Percentiles rank a stretch among this genome's conserved stretches.
Evolutionary conservation across 306 rosid species (phyloP).

Genomic region (Luffa aegyptiaca): DNA sequence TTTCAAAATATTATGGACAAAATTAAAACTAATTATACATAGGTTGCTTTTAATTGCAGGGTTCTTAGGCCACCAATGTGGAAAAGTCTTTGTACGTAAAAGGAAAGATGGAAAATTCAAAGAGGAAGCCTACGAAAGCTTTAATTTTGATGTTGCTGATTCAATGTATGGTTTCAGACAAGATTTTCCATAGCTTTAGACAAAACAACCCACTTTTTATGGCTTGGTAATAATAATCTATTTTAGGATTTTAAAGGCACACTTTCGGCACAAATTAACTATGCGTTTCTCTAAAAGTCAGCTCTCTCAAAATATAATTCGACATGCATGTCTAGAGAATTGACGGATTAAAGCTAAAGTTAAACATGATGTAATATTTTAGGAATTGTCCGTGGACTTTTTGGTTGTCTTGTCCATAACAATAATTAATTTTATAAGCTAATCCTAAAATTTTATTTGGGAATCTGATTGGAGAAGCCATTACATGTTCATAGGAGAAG

Average conservation of each 20-base stretch:
- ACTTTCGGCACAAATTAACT: not conserved
- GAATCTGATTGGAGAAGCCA: not conserved
- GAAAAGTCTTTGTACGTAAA: conserved; percentile 35
- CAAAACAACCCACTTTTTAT: no score
- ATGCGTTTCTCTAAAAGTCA: not conserved
- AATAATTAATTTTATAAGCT: not conserved
- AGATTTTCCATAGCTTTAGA: no score
- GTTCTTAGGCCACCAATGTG: conserved; percentile 31
- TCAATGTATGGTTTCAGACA: not conserved
- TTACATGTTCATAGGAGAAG: not conserved
- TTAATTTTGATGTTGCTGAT: not conserved
- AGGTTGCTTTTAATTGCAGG: not conserved
- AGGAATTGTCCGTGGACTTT: not conserved
- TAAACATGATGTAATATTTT: not conserved
- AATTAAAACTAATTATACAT: no score
- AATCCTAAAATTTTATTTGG: not conserved
- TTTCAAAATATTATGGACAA: no score
- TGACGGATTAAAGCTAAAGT: not conserved
- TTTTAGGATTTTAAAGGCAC: not conserved
- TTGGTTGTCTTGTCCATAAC: not conserved
- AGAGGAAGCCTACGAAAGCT: conserved; percentile 32
- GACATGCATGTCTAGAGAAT: not conserved
- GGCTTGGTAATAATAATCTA: not conserved
- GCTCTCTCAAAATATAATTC: not conserved
- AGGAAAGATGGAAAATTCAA: conserved; percentile 34